phyloP scores from a whole-genome alignment of 177 flowering plant species.

The Vitis hybrid region DNA sequence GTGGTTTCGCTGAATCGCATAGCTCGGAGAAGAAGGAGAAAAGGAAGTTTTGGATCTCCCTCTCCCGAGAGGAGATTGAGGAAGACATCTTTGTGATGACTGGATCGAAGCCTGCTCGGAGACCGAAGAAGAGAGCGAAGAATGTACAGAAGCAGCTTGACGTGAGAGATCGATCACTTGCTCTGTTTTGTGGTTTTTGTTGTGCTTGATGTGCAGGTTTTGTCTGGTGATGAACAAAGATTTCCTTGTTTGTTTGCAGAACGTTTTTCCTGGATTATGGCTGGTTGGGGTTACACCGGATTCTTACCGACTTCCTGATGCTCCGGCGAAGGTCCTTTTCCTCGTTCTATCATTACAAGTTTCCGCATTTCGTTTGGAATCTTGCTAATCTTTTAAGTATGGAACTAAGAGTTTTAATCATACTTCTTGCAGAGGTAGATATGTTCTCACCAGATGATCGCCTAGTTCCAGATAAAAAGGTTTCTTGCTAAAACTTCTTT shows the following conservation, averaged over 20 bases:
- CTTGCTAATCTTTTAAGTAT: background rate
- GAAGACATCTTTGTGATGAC: slow-evolving; percentile 48
- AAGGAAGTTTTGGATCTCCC: slow-evolving; percentile 42
- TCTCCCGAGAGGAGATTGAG: slow-evolving; percentile 56
- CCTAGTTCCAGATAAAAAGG: too few relatives aligned
- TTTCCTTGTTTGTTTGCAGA: slow-evolving; percentile 16
- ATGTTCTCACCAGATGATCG: too few relatives aligned
- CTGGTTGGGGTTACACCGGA: slow-evolving; percentile 40
- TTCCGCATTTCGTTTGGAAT: background rate
- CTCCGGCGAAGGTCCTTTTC: slow-evolving; percentile 36
- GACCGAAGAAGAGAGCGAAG: slow-evolving; percentile 46
- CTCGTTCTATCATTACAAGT: background rate
- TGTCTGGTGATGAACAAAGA: background rate
- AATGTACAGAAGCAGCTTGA: slow-evolving; percentile 47
- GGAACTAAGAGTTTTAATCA: slow-evolving; percentile 1
- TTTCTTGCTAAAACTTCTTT: too few relatives aligned
- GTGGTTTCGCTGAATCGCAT: slow-evolving; percentile 25
- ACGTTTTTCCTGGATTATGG: slow-evolving; percentile 49
- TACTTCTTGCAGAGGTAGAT: slow-evolving; percentile 29
- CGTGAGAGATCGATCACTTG: slow-evolving; percentile 19
- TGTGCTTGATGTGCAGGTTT: background rate
- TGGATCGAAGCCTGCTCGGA: slow-evolving; percentile 43
- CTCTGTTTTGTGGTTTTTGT: background rate
- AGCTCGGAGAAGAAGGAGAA: slow-evolving; percentile 32
- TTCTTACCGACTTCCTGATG: slow-evolving; percentile 29